Evolutionary conservation across 306 rosid genomes (phyloP).

Genomic region (Dryas drummondii): DNA sequence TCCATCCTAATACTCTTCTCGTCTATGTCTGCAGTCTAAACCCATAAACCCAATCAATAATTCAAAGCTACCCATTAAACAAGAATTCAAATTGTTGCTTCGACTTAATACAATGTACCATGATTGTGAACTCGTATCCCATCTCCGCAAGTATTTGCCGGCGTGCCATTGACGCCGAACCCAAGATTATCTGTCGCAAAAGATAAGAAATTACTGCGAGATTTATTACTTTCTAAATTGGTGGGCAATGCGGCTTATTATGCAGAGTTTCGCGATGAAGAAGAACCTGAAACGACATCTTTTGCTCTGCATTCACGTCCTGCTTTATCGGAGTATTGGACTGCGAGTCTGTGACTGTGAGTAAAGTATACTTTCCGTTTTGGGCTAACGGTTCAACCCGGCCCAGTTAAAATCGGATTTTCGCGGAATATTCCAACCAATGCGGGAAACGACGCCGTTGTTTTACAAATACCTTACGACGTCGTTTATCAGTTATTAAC

Average conservation of each 20-base stretch:
- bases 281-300: constrained; percentile 33
- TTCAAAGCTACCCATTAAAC: constrained; percentile 18
- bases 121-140: constrained; percentile 73
- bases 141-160: constrained; percentile 68
- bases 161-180: constrained; percentile 89
- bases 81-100: constrained; percentile 4
- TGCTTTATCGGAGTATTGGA: background rate
- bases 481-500: background rate
- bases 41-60: constrained; percentile 21
- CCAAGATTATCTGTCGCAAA: constrained; percentile 64
- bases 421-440: background rate
- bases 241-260: background rate
- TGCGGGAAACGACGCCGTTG: too few relatives aligned
- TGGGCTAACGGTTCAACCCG: background rate
- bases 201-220: background rate
- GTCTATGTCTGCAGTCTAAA: constrained; percentile 85
- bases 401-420: background rate
- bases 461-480: background rate
- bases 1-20: constrained; percentile 74
- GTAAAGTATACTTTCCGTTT: background rate
- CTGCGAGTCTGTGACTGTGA: too few relatives aligned
- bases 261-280: constrained; percentile 1
- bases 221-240: background rate
- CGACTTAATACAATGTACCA: constrained; percentile 42
- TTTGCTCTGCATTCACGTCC: background rate